phyloP scores from a whole-genome alignment of 2,329 filamentous ascomycete genomes.

The Colletotrichum sublineola region DNA sequence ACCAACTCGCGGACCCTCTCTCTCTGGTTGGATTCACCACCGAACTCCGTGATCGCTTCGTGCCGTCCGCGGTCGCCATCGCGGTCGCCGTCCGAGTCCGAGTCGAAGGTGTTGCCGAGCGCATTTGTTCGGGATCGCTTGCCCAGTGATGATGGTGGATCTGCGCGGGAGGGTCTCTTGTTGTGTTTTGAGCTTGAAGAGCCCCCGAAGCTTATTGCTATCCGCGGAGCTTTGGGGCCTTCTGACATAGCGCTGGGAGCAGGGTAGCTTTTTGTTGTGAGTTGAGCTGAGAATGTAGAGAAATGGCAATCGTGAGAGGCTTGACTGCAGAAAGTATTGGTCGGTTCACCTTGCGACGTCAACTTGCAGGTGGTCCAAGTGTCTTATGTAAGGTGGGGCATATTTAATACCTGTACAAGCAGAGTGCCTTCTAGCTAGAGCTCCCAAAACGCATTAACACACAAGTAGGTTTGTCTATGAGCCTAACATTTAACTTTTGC shows the following conservation, averaged over 20 bases:
- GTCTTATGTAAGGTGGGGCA: conserved; percentile 34
- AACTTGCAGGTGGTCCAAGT: conserved; percentile 19
- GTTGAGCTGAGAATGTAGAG: neutral
- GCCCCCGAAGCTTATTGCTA: conserved; percentile 43
- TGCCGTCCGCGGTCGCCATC: conserved; percentile 49
- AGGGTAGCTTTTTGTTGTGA: neutral
- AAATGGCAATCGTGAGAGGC: neutral
- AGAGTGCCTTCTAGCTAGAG: conserved; percentile 1
- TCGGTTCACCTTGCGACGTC: conserved; percentile 36
- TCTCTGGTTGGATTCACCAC: conserved; percentile 57
- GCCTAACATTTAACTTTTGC: neutral
- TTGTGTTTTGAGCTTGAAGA: conserved; percentile 31
- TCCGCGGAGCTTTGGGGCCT: conserved; percentile 32
- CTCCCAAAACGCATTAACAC: neutral
- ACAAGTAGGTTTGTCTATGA: conserved; percentile 10
- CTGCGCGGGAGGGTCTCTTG: conserved; percentile 27
- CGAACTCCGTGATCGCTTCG: conserved; percentile 65
- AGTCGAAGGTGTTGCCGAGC: conserved; percentile 60
- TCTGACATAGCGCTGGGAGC: conserved; percentile 36
- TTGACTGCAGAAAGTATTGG: conserved; percentile 20
- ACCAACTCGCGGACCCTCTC: conserved; percentile 58
- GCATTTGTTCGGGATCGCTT: conserved; percentile 62
- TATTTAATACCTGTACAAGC: neutral
- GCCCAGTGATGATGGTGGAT: conserved; percentile 60
- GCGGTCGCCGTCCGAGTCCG: conserved; percentile 50